phyloP scores from a whole-genome alignment of 164 flowering plant species.

The Kalanchoe fedtschenkoi region DNA sequence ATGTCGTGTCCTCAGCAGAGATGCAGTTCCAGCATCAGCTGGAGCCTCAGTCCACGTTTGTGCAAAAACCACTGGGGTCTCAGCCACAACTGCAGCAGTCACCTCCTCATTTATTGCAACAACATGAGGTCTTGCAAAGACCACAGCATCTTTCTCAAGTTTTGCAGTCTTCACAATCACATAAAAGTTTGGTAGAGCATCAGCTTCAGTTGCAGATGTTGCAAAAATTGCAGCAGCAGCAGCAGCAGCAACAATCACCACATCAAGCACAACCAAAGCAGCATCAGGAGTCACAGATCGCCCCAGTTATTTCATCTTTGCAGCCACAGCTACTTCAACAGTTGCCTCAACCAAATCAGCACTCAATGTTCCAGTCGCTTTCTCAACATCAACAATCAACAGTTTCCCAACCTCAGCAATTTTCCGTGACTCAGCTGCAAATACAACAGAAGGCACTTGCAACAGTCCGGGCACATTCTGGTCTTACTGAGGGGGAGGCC shows the following conservation, averaged over 20 bases:
- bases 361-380: conserved; percentile 19
- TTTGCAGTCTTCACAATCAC: conserved; percentile 27
- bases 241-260: conserved; percentile 39
- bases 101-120: conserved; percentile 34
- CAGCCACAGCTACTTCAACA: conserved; percentile 41
- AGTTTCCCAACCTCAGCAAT: conserved; percentile 28
- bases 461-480: conserved; percentile 35
- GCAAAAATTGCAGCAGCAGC: conserved; percentile 48
- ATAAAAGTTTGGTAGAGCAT: conserved; percentile 34
- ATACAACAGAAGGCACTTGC: conserved; percentile 30
- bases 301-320: conserved; percentile 36
- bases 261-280: conserved; percentile 21
- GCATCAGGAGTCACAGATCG: conserved; percentile 19
- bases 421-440: conserved; percentile 37
- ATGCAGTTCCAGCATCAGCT: conserved; percentile 52
- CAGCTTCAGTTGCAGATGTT: conserved; percentile 64
- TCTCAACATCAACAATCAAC: conserved; percentile 14
- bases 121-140: conserved; percentile 24
- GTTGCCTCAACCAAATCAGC: conserved; percentile 31
- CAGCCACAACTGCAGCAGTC: conserved; percentile 46
- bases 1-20: conserved; percentile 38
- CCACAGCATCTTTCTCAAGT: conserved; percentile 25
- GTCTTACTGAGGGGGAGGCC: conserved; percentile 60
- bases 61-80: conserved; percentile 44
- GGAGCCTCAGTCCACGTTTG: conserved; percentile 40